phyloP scores from a whole-genome alignment of 1,284 basidiomycete species.

The Trametes versicolor region DNA sequence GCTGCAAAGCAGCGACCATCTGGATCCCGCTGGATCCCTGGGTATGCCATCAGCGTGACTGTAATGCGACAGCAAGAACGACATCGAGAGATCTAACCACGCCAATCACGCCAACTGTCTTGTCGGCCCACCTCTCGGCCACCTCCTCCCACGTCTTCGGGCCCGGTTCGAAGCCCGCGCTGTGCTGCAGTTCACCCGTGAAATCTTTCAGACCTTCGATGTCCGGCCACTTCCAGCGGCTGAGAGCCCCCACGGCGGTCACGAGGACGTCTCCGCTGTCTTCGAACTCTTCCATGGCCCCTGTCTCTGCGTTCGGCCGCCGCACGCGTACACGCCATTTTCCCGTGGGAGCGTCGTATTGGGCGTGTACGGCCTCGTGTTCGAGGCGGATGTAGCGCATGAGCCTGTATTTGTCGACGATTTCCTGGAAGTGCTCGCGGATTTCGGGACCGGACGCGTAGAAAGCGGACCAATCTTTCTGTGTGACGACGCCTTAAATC shows the following conservation, averaged over 20 bases:
- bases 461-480: conserved; percentile 69
- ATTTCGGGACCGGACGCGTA: conserved; percentile 70
- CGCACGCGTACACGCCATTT: conserved; percentile 65
- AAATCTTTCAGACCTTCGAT: conserved; percentile 63
- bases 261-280: conserved; percentile 64
- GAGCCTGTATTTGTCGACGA: conserved; percentile 68
- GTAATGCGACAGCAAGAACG: neutral
- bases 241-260: conserved; percentile 58
- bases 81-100: conserved; percentile 58
- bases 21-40: conserved; percentile 75
- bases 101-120: conserved; percentile 68
- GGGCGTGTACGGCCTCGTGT: conserved; percentile 61
- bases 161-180: conserved; percentile 63
- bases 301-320: conserved; percentile 25
- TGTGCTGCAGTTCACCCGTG: conserved; percentile 61
- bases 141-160: conserved; percentile 57
- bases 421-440: conserved; percentile 57
- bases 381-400: conserved; percentile 60
- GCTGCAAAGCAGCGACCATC: conserved; percentile 66
- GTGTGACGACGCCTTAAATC: conserved; percentile 35
- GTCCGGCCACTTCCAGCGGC: conserved; percentile 67
- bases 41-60: conserved; percentile 1
- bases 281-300: conserved; percentile 54
- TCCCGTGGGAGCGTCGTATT: conserved; percentile 57
- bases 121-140: conserved; percentile 60